These are phyloP conservation scores for Umbelopsis ramanniana DNA, from an alignment of 192 early-diverging fungal species.

Conservation along the genomic window DNA sequence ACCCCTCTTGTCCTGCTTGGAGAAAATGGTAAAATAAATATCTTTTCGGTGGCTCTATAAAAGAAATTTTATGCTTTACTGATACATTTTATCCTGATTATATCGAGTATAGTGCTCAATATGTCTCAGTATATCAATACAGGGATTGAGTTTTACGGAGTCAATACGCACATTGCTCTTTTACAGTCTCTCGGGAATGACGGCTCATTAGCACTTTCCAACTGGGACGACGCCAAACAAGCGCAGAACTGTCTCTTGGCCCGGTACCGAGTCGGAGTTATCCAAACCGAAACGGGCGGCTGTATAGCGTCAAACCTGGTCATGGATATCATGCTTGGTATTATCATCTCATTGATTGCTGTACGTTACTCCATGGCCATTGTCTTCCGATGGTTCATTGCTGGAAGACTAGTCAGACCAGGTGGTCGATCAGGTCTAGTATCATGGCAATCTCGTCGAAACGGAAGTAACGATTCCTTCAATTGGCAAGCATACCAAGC, in stretches of 20 bases:
- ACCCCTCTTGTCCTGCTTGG: conserved; percentile 23
- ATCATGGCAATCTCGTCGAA: conserved; percentile 44
- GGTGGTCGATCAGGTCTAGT: conserved; percentile 58
- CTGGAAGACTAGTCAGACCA: conserved; percentile 52
- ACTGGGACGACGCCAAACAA: conserved; percentile 30
- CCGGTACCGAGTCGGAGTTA: conserved; percentile 53
- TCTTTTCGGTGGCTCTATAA: background rate
- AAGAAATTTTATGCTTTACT: background rate
- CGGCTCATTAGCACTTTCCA: conserved; percentile 30
- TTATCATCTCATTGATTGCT: conserved; percentile 59
- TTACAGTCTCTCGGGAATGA: conserved; percentile 33
- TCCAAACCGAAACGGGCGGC: conserved; percentile 56
- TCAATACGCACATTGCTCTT: conserved; percentile 24
- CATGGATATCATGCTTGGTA: conserved; percentile 55
- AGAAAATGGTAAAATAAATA: conserved; percentile 26
- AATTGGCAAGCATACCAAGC: conserved; percentile 13
- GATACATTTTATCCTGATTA: background rate
- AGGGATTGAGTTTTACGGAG: conserved; percentile 25
- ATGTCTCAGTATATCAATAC: conserved; percentile 27
- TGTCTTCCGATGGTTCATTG: conserved; percentile 62
- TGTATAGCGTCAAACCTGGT: conserved; percentile 63
- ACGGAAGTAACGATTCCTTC: conserved; percentile 35
- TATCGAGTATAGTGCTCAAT: conserved; percentile 27
- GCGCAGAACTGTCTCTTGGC: conserved; percentile 49
- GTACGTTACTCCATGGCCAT: conserved; percentile 68